Evolutionary conservation across 2,329 filamentous ascomycete species (phyloP).

Genomic region (Dothideomycetes sp.): DNA sequence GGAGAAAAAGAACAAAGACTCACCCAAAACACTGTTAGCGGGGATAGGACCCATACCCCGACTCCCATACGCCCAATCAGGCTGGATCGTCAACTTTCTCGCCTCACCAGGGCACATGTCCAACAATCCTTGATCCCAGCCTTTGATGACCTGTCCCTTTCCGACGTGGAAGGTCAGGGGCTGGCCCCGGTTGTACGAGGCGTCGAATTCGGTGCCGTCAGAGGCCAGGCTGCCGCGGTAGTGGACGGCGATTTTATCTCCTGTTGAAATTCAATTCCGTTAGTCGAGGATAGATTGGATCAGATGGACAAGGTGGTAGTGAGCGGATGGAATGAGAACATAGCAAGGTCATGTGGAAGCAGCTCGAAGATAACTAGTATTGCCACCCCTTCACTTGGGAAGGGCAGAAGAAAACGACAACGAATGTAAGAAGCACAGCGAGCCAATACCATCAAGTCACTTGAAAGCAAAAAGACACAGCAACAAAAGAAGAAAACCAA

Average conservation of each 20-base stretch:
- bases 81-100: constrained; percentile 78
- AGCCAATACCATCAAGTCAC: no score
- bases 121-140: constrained; percentile 82
- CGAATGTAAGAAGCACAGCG: no score
- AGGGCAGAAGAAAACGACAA: no score
- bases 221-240: constrained; percentile 71
- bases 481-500: no score
- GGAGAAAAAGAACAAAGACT: constrained; percentile 18
- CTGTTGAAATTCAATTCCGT: constrained; percentile 25
- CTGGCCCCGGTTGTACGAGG: constrained; percentile 60
- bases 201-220: constrained; percentile 47
- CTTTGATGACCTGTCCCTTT: constrained; percentile 81
- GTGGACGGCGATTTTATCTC: constrained; percentile 76
- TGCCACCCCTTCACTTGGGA: no score
- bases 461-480: no score
- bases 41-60: constrained; percentile 77
- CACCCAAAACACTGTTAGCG: constrained; percentile 67
- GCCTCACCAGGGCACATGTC: constrained; percentile 98
- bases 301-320: no score
- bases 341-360: no score
- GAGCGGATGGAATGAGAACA: no score
- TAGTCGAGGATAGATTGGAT: no score
- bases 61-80: constrained; percentile 73
- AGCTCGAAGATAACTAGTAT: no score
- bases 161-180: constrained; percentile 77